These are phyloP conservation scores for Noccaea caerulescens DNA, from an alignment of 345 rosid genomes.

Conservation along the genomic window DNA sequence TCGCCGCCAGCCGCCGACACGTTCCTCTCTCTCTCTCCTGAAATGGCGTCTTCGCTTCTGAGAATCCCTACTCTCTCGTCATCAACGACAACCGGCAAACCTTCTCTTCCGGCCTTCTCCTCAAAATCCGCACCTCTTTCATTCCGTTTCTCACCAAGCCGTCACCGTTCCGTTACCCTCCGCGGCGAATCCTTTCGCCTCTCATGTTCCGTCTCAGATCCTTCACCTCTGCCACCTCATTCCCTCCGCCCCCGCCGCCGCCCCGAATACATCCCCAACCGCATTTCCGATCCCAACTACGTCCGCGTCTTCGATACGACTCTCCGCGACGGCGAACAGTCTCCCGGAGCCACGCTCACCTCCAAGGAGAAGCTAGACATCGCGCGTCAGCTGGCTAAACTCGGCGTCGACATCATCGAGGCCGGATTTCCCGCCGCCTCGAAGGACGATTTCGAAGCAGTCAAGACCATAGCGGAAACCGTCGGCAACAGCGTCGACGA, in stretches of 20 bases:
- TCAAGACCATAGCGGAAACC: conserved; percentile 67
- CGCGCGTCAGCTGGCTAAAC: conserved; percentile 83
- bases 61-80: conserved; percentile 39
- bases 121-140: conserved; percentile 18
- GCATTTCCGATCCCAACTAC: conserved; percentile 70
- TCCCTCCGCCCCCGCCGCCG: conserved; percentile 46
- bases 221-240: conserved; percentile 33
- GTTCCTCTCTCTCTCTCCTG: conserved; percentile 21
- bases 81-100: conserved; percentile 21
- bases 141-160: conserved; percentile 29
- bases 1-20: conserved; percentile 16
- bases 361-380: conserved; percentile 88
- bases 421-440: conserved; percentile 96
- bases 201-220: conserved; percentile 43
- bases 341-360: conserved; percentile 95
- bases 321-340: conserved; percentile 98
- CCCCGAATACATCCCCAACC: conserved; percentile 73
- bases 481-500: conserved; percentile 70
- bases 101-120: conserved; percentile 32
- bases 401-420: conserved; percentile 91
- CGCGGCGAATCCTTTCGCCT: conserved; percentile 35
- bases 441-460: conserved; percentile 89
- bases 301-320: conserved; percentile 94
- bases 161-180: conserved; percentile 20
- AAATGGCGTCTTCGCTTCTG: conserved; percentile 44